Base-by-base conservation (phyloP, 768 basidiomycete genomes). In the Auricularia cornea region DNA sequence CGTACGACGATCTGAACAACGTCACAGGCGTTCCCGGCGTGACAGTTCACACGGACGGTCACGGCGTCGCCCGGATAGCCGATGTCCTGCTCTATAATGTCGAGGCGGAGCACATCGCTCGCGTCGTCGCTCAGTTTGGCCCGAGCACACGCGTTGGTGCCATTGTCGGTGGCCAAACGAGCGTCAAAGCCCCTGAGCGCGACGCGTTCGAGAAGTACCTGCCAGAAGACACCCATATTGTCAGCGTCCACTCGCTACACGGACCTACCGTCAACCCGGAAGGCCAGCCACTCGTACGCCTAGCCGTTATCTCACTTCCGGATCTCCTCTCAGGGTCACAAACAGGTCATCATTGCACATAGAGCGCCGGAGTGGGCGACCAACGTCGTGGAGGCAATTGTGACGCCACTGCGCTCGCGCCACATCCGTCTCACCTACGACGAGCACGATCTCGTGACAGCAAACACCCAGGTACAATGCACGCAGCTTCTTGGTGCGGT, bases 61-160 rank as follows among this genome's bases (percentile, higher is more conserved):
- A 98, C 69, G 81, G 81, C 29, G 94, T 98, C 16, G 88, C 95
- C 2, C 84, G 96, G 11, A 82, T 88, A 3, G 90, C 93, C 31
- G 96, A 98, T 75, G 91, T 94, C 66, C 90, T 98, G 74, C 82
- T 98, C 70, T 98, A 98, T 74, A 90, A 92, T 20, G 93, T 98
- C 57, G 95, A 98, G 71, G 94, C 96, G 20, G 93, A 93, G 68
- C 87, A 81, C 70, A 89, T 98, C 65, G 84, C 85, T 35, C 73
- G 77, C 1, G 92, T 96, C n/a, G 95, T 98, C 8, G 80, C 80
- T 12, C 81, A 91, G 68, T 98, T 86, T 70, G 96, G 96, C 8
- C 92, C 94, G n/a, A 95, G 94, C 94, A 67, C 65, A 90, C 79
- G 6, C 48, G 33, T 51, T 60, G 83, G 91, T 20, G 93, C 97